Conservation (phyloP, 345 rosid genomes). For the Triadica sebifera region DNA sequence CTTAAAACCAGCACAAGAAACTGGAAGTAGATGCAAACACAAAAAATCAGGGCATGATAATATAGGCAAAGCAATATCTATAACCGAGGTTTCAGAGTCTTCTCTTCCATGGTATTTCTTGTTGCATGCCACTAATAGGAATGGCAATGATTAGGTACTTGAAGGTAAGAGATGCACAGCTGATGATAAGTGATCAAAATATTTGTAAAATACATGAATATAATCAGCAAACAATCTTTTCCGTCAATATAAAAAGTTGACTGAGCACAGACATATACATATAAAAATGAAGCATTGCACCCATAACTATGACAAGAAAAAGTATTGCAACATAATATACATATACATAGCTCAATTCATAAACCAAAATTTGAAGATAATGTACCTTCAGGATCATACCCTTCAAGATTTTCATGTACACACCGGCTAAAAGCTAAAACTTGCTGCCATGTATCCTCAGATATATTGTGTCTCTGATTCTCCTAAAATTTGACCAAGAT, state of each 20-base stretch:
- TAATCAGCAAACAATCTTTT: background rate
- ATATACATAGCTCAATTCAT: background rate
- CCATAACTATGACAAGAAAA: background rate
- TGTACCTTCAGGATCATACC: slow-evolving; percentile 95
- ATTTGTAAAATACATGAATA: background rate
- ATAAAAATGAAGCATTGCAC: background rate
- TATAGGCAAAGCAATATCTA: background rate
- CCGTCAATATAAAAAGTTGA: background rate
- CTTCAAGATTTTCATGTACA: slow-evolving; percentile 88
- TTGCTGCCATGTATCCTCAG: slow-evolving; percentile 99
- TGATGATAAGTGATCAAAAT: background rate
- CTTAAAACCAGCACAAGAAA: background rate
- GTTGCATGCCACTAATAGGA: background rate
- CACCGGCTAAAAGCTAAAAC: slow-evolving; percentile 90
- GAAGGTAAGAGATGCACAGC: background rate
- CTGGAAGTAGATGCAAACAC: background rate
- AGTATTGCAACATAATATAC: background rate
- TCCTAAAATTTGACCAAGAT: slow-evolving; percentile 40
- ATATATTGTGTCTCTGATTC: slow-evolving; percentile 80
- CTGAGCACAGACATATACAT: background rate
- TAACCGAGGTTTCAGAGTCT: background rate
- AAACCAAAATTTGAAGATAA: slow-evolving; percentile 11
- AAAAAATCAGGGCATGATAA: background rate
- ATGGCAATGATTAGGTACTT: background rate
- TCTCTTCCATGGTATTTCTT: background rate